Evolutionary conservation across 805 yeast genomes (phyloP).

Genomic region (Candida fluviatilis): DNA sequence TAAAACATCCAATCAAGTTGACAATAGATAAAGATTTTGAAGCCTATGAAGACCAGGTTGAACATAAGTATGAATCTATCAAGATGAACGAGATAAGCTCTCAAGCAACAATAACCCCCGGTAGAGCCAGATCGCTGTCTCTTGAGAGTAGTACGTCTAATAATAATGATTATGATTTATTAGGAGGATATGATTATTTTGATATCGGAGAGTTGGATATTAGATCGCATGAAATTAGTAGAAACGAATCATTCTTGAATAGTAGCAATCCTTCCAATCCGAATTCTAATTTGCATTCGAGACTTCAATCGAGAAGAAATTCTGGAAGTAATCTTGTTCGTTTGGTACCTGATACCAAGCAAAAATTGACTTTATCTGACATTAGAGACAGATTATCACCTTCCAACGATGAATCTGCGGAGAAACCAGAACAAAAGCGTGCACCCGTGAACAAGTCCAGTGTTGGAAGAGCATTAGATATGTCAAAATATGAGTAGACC

Average conservation of each 20-base stretch:
- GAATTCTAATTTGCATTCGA: slow-evolving; percentile 21
- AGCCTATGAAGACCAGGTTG: slow-evolving; percentile 5
- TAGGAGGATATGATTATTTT: slow-evolving; percentile 88
- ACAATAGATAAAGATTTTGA: slow-evolving; percentile 13
- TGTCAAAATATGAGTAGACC: slow-evolving; percentile 5
- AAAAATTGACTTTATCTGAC: slow-evolving; percentile 32
- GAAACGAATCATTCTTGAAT: slow-evolving; percentile 27
- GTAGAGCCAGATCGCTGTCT: slow-evolving; percentile 2
- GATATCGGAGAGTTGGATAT: slow-evolving; percentile 65
- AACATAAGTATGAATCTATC: slow-evolving; percentile 13
- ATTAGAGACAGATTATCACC: slow-evolving; percentile 32
- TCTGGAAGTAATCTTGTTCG: slow-evolving; percentile 9
- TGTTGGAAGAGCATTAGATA: slow-evolving; percentile 11
- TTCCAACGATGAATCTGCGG: slow-evolving; percentile 2
- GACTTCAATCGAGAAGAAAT: slow-evolving; percentile 29
- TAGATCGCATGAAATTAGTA: slow-evolving; percentile 39
- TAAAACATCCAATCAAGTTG: slow-evolving; percentile 22
- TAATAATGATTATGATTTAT: slow-evolving; percentile 28
- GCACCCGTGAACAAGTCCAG: slow-evolving; percentile 4
- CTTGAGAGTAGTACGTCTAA: slow-evolving; percentile 5
- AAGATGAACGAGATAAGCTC: slow-evolving; percentile 3
- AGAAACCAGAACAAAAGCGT: background rate
- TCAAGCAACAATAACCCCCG: background rate
- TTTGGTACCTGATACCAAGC: slow-evolving; percentile 19
- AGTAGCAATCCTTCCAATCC: slow-evolving; percentile 15